Evolutionary conservation across 2,329 filamentous ascomycete species (phyloP).

Genomic region (Sporothrix euskadiensis): DNA sequence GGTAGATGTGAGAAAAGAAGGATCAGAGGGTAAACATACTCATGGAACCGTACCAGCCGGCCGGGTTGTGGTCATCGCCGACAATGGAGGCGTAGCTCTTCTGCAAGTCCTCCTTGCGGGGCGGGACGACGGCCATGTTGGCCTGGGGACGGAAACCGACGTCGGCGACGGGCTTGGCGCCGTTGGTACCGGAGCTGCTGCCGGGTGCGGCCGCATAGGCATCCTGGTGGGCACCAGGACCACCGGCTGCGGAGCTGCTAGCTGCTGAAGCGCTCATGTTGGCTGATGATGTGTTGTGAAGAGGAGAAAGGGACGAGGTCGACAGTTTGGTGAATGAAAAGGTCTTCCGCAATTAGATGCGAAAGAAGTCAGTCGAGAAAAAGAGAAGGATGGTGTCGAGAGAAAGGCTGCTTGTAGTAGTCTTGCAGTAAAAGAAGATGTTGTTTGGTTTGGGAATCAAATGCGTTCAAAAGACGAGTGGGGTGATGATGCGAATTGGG

Average conservation of each 20-base stretch:
- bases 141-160: slow-evolving; percentile 52
- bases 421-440: too few species aligned
- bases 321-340: neutral
- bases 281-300: neutral
- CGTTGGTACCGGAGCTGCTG: neutral
- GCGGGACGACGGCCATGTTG: slow-evolving; percentile 73
- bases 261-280: slow-evolving; percentile 18
- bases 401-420: neutral
- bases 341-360: neutral
- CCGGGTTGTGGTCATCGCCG: slow-evolving; percentile 65
- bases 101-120: slow-evolving; percentile 80
- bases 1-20: too few species aligned
- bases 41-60: slow-evolving; percentile 90
- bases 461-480: slow-evolving; percentile 1
- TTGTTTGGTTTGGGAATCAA: neutral
- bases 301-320: neutral
- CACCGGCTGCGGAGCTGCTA: neutral
- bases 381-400: neutral
- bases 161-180: slow-evolving; percentile 21
- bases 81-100: slow-evolving; percentile 70
- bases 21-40: slow-evolving; percentile 56
- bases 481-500: neutral
- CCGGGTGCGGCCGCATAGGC: neutral
- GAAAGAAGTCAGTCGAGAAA: neutral
- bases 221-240: neutral